Percentiles rank a stretch among this genome's conserved stretches.
Conservation (phyloP, 2,329 filamentous ascomycete species). For the Pseudohalonectria lignicola region DNA sequence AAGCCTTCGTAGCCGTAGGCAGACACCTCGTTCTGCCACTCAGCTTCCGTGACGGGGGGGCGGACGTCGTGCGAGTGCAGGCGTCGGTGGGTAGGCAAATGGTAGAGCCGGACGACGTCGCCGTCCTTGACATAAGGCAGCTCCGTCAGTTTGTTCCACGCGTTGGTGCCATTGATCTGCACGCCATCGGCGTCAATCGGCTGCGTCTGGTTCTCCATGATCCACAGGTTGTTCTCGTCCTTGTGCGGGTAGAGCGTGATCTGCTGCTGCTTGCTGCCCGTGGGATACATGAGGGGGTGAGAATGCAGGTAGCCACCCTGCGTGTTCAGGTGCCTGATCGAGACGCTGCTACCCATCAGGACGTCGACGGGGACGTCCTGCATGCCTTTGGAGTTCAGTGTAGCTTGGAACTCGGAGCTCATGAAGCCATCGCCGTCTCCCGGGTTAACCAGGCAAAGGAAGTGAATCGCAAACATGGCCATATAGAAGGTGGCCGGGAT, state of each 20-base stretch:
- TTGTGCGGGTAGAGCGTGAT: slow-evolving; percentile 98
- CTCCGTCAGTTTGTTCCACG: slow-evolving; percentile 60
- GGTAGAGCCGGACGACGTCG: slow-evolving; percentile 71
- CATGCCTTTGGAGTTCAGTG: slow-evolving; percentile 94
- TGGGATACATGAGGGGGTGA: slow-evolving; percentile 94
- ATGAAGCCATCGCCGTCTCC: slow-evolving; percentile 98
- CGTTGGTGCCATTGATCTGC: slow-evolving; percentile 66
- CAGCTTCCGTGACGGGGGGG: slow-evolving; percentile 71
- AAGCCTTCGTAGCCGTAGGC: slow-evolving; percentile 98
- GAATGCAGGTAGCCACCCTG: slow-evolving; percentile 97
- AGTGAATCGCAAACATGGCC: slow-evolving; percentile 96
- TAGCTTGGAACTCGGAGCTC: slow-evolving; percentile 98
- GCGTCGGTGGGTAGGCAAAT: slow-evolving; percentile 71
- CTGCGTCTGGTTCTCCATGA: slow-evolving; percentile 93
- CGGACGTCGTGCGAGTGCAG: slow-evolving; percentile 95
- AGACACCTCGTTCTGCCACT: slow-evolving; percentile 94
- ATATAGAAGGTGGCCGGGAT: slow-evolving; percentile 88
- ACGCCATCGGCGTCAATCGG: slow-evolving; percentile 67
- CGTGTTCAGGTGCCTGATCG: slow-evolving; percentile 87
- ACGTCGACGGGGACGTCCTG: slow-evolving; percentile 89
- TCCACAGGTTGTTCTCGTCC: slow-evolving; percentile 94
- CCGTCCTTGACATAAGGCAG: slow-evolving; percentile 66
- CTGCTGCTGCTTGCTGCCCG: slow-evolving; percentile 95
- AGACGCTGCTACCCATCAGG: slow-evolving; percentile 75
- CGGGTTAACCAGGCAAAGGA: slow-evolving; percentile 83